Percentiles rank a stretch among this genome's conserved stretches.
phyloP scores from a whole-genome alignment of 2,329 filamentous ascomycete genomes.

The Didymella segeticola region DNA sequence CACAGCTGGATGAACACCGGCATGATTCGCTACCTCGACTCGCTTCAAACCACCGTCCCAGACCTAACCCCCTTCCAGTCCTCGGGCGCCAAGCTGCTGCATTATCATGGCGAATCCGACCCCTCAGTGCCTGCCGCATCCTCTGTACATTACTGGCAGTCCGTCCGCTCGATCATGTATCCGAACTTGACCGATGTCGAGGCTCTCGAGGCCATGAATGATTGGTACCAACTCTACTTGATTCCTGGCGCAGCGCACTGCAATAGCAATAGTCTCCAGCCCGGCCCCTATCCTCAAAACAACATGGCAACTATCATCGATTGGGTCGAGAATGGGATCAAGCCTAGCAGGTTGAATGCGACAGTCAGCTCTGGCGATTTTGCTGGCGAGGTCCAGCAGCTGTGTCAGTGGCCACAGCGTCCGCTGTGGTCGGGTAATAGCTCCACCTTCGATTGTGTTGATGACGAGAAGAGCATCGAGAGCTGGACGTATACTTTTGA shows the following conservation, averaged over 20 bases:
- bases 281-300: conserved; percentile 52
- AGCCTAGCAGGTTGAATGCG: conserved; percentile 54
- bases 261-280: conserved; percentile 32
- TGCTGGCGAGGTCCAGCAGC: conserved; percentile 47
- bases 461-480: conserved; percentile 49
- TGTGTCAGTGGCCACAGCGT: conserved; percentile 54
- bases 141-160: conserved; percentile 63
- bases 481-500: conserved; percentile 51
- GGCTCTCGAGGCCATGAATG: conserved; percentile 52
- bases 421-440: conserved; percentile 50
- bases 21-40: conserved; percentile 58
- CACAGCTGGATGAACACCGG: conserved; percentile 60
- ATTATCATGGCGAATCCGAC: conserved; percentile 66
- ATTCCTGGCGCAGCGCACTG: conserved; percentile 63
- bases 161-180: conserved; percentile 61
- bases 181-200: conserved; percentile 49
- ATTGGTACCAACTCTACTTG: conserved; percentile 64
- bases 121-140: conserved; percentile 60
- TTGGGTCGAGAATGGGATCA: conserved; percentile 60
- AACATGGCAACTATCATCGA: conserved; percentile 51
- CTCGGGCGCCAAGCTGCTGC: conserved; percentile 62
- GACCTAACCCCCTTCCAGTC: conserved; percentile 60
- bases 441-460: conserved; percentile 47
- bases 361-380: conserved; percentile 35
- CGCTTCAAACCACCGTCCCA: conserved; percentile 61